A percentile compares a stretch with the other conserved stretches of the same genome.
These are phyloP conservation scores for Tolypocladium nubicola DNA, from an alignment of 2,329 filamentous ascomycete species.

Conservation along the genomic window DNA sequence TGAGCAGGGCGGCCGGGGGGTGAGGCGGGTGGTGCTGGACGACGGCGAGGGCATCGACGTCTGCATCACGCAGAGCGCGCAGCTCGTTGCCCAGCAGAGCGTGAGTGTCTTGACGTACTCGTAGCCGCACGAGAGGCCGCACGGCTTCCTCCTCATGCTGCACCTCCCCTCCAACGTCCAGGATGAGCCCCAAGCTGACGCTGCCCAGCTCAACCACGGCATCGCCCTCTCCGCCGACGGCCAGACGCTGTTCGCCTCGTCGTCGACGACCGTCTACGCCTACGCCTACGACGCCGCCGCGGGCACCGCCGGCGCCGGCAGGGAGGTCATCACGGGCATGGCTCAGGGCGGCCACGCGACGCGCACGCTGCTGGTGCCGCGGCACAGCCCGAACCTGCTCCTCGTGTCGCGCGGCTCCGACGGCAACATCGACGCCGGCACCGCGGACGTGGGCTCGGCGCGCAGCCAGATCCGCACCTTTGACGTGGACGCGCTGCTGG, in stretches of 20 bases:
- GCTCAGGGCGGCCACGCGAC: conserved; percentile 46
- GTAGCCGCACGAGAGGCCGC: too few species aligned
- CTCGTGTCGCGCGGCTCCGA: conserved; percentile 52
- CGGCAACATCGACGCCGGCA: conserved; percentile 43
- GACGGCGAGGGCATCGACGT: conserved; percentile 16
- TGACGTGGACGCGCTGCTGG: conserved; percentile 17
- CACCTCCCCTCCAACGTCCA: too few species aligned
- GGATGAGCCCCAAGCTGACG: background rate
- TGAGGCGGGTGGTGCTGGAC: conserved; percentile 21
- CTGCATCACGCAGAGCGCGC: conserved; percentile 16
- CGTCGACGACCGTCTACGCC: conserved; percentile 38
- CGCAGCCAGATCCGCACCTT: conserved; percentile 50
- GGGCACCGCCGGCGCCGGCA: conserved; percentile 30
- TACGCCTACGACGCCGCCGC: conserved; percentile 47
- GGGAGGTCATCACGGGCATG: conserved; percentile 48
- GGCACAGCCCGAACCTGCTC: conserved; percentile 38
- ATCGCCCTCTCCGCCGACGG: conserved; percentile 35
- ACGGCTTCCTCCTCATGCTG: too few species aligned
- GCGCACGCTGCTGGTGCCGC: conserved; percentile 49
- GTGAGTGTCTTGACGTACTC: too few species aligned
- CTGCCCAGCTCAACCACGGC: conserved; percentile 36
- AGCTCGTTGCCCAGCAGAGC: conserved; percentile 13
- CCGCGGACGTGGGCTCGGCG: conserved; percentile 37
- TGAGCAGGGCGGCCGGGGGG: conserved; percentile 17
- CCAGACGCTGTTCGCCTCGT: conserved; percentile 40